Evolutionary conservation across 257 asterid species (phyloP).

Genomic region (Thymus mandschuricus): DNA sequence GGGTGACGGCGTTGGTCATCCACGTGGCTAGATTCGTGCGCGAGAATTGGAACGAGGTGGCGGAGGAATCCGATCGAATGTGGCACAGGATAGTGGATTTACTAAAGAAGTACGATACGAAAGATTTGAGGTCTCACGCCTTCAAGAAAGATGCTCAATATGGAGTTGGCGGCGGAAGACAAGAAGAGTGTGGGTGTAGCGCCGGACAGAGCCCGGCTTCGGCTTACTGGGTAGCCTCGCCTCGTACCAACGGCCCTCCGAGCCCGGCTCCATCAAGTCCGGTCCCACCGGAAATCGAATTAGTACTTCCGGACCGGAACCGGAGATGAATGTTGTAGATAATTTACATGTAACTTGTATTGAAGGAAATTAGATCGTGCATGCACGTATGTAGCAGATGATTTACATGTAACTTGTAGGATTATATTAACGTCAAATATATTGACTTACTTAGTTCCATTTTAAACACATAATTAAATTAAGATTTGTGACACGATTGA

Average conservation of each 20-base stretch:
- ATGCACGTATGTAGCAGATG: too few species aligned
- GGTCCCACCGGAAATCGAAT: background rate
- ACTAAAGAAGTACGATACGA: conserved; percentile 34
- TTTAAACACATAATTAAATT: too few species aligned
- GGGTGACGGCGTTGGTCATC: conserved; percentile 28
- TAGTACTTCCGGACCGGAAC: too few species aligned
- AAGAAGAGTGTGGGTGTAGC: background rate
- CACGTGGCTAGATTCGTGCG: conserved; percentile 34
- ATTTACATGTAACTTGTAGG: too few species aligned
- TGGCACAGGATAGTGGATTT: conserved; percentile 29
- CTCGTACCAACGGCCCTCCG: conserved; percentile 30
- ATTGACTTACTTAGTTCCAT: too few species aligned
- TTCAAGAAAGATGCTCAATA: conserved; percentile 32
- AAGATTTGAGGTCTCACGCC: conserved; percentile 49
- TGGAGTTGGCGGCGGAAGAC: background rate
- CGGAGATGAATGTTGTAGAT: too few species aligned
- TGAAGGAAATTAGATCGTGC: too few species aligned
- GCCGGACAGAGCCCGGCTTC: conserved; percentile 33
- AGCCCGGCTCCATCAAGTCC: conserved; percentile 44
- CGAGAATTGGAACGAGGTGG: conserved; percentile 35
- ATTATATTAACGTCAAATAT: too few species aligned
- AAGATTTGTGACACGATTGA: too few species aligned
- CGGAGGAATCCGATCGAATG: conserved; percentile 17
- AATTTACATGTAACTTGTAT: too few species aligned
- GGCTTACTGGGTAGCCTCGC: conserved; percentile 25